phyloP scores from a whole-genome alignment of 2,329 filamentous ascomycete species.

The Apiospora arundinis region DNA sequence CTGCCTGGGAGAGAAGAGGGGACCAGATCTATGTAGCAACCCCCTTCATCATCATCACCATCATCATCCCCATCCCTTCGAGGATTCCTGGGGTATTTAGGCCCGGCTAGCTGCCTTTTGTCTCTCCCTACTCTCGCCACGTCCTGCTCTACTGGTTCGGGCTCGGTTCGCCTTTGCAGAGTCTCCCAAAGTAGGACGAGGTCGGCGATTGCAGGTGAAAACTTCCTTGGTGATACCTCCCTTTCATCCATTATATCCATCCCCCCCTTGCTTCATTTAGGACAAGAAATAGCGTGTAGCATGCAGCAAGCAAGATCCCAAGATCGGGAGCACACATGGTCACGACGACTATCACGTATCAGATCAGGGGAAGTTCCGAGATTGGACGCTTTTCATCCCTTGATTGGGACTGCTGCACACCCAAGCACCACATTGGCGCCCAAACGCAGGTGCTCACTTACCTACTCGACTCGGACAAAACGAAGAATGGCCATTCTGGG shows the following conservation, averaged over 20 bases:
- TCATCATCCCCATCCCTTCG: background rate
- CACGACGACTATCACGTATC: background rate
- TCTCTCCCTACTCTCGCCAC: conserved; percentile 2
- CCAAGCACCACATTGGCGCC: background rate
- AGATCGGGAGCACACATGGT: background rate
- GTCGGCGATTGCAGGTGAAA: conserved; percentile 20
- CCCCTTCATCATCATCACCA: background rate
- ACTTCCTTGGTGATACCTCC: conserved; percentile 20
- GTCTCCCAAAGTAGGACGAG: background rate
- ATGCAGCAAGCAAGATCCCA: conserved; percentile 12
- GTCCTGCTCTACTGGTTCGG: background rate
- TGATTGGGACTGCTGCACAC: background rate
- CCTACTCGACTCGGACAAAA: background rate
- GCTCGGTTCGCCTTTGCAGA: background rate
- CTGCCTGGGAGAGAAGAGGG: background rate
- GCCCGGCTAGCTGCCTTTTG: conserved; percentile 1
- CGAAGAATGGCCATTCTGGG: background rate
- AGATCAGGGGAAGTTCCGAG: conserved; percentile 10
- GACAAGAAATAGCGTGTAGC: background rate
- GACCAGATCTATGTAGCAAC: background rate
- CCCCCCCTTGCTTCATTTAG: conserved; percentile 1
- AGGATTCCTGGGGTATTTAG: conserved; percentile 1
- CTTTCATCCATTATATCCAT: background rate
- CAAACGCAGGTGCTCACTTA: background rate
- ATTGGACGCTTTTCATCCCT: conserved; percentile 16